Evolutionary conservation across 495 filamentous ascomycete species (phyloP), one percentile per base, ranked within the genome.

Genomic region (Xylaria scruposa): DNA sequence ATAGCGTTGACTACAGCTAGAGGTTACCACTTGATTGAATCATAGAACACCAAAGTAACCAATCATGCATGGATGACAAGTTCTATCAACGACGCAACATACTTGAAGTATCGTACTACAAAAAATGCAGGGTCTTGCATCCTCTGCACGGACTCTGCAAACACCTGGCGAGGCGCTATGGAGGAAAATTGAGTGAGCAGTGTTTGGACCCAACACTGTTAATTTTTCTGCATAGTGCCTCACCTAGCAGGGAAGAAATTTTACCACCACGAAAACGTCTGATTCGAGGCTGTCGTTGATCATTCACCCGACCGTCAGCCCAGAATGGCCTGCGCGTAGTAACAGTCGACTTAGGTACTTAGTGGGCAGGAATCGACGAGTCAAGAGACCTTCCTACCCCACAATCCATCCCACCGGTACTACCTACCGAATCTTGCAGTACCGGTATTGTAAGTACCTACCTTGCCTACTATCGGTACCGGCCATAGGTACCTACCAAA

Each of bases 281-380:
- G 60, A 62, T 21, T 62, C 60, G n/a, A 44, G 13, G 17, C 33
- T 8, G 33, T 44, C 31, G 19, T 44, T 44, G 19, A 31, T 53
- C 63, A 56, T 53, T 44, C 63, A 38, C 47, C 46, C 46, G 24
- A 53, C 9, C 24, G 63, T 67, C 65, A 44, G 65, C 65, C 65
- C 49, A 56, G 63, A n/a, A 53, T 66, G 38, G 63, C 38, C 46
- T 51, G 63, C 26, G 17, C 26, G 12, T 21, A 12, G 9, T 29
- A 4, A 4, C 51, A 56, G 24, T 10, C 12, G 24, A 56, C 13
- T 24, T n/a, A n/a, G n/a, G n/a, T n/a, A 29, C 9, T 36, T 36
- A 10, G 15, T 1, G 58, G 17, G 58, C 58, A 59, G 31, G 26
- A 59, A 59, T 59, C 19, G 15, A 36, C 54, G 29, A 59, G 26